Conservation (phyloP, 306 rosid species). For the Cicer judaicum region DNA sequence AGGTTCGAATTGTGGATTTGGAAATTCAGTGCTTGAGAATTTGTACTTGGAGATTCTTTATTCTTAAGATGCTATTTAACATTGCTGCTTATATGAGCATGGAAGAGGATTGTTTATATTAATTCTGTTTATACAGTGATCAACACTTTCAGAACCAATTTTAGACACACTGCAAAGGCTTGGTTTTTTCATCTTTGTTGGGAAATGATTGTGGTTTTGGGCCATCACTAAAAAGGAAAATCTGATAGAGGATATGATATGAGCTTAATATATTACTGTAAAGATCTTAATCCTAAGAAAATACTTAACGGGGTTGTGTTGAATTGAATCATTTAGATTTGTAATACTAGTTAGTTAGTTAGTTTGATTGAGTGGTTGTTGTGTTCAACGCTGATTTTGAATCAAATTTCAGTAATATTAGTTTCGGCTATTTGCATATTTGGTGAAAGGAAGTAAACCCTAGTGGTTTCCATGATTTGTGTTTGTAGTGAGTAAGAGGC, state of each 20-base stretch:
- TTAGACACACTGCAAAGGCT: conserved; percentile 39
- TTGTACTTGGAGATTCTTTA: conserved; percentile 51
- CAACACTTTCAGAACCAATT: conserved; percentile 33
- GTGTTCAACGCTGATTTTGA: conserved; percentile 35
- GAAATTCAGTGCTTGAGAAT: conserved; percentile 48
- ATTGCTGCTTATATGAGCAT: conserved; percentile 46
- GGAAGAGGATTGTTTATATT: conserved; percentile 71
- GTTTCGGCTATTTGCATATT: conserved; percentile 41
- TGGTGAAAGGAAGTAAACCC: conserved; percentile 45
- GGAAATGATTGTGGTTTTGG: neutral
- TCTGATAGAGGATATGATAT: conserved; percentile 40
- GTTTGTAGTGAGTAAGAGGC: conserved; percentile 54
- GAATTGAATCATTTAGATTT: conserved; percentile 1
- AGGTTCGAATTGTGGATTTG: conserved; percentile 43
- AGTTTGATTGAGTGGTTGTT: conserved; percentile 35
- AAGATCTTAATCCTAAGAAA: conserved; percentile 22
- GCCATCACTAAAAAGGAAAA: too few species aligned
- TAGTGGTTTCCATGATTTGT: conserved; percentile 49
- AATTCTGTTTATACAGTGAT: conserved; percentile 50
- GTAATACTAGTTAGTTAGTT: neutral
- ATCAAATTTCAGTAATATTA: conserved; percentile 39
- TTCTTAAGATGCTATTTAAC: conserved; percentile 47
- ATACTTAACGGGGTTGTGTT: conserved; percentile 33
- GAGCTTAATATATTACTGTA: conserved; percentile 35
- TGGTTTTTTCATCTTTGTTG: conserved; percentile 37